Evolutionary conservation across 129 eudicot genomes (phyloP).

Genomic region (Artemisia tridentata): DNA sequence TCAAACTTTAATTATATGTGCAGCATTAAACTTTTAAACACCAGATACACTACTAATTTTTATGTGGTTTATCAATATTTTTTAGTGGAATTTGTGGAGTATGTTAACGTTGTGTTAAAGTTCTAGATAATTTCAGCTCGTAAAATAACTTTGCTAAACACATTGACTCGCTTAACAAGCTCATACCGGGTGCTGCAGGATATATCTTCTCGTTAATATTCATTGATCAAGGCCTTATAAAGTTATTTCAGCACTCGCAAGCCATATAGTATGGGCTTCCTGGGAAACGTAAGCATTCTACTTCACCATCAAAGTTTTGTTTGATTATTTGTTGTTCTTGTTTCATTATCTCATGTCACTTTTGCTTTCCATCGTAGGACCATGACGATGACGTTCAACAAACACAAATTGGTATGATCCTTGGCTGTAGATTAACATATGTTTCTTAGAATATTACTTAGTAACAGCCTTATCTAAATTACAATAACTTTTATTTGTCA

Average conservation of each 20-base stretch:
- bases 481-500: conserved; percentile 1
- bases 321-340: neutral
- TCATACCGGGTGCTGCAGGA: conserved; percentile 35
- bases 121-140: conserved; percentile 1
- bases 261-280: conserved; percentile 46
- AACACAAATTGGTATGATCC: conserved; percentile 53
- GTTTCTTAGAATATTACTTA: neutral
- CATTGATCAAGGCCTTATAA: conserved; percentile 22
- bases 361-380: conserved; percentile 37
- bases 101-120: neutral
- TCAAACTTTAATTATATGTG: neutral
- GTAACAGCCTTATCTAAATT: conserved; percentile 5
- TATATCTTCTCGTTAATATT: neutral
- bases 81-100: neutral
- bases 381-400: conserved; percentile 45
- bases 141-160: neutral
- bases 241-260: conserved; percentile 21
- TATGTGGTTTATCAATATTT: neutral
- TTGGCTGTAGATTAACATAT: conserved; percentile 4
- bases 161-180: conserved; percentile 1
- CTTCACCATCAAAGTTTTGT: conserved; percentile 1
- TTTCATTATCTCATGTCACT: conserved; percentile 16
- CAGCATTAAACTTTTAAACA: neutral
- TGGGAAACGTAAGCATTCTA: conserved; percentile 38
- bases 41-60: conserved; percentile 2